Evolutionary conservation across 306 rosid genomes (phyloP).

Genomic region (Arachis stenosperma): DNA sequence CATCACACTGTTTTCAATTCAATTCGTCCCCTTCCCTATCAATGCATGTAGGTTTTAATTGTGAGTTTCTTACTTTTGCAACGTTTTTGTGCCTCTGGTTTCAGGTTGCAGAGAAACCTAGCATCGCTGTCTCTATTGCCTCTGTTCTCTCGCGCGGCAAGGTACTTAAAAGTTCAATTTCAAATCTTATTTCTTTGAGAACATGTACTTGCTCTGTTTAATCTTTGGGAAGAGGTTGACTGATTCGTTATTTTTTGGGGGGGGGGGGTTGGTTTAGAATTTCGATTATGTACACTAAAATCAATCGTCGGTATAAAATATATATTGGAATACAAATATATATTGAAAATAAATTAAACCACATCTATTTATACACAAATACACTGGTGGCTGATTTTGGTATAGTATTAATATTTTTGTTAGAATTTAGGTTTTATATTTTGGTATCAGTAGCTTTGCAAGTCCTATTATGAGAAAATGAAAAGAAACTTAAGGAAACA

Average conservation of each 20-base stretch:
- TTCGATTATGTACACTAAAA: too few species aligned
- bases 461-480: background rate
- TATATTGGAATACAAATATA: too few species aligned
- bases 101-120: constrained; percentile 96
- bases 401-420: background rate
- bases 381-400: background rate
- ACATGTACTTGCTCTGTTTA: background rate
- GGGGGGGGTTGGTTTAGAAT: too few species aligned
- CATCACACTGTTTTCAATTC: background rate
- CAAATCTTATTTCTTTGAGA: background rate
- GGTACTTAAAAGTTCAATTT: constrained; percentile 40
- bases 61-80: constrained; percentile 11
- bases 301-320: too few species aligned
- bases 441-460: constrained; percentile 11
- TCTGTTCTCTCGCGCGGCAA: constrained; percentile 74
- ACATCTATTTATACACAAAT: too few species aligned
- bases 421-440: background rate
- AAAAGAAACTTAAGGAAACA: background rate
- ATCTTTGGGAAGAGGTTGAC: background rate
- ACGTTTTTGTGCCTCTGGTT: constrained; percentile 17
- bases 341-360: too few species aligned
- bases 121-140: constrained; percentile 89
- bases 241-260: background rate
- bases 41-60: background rate
- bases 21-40: background rate